A percentile compares a stretch with the other conserved stretches of the same genome.
These are phyloP conservation scores for Plasmodium ovale DNA, from an alignment of 169 alveolate genomes.

Conservation along the genomic window DNA sequence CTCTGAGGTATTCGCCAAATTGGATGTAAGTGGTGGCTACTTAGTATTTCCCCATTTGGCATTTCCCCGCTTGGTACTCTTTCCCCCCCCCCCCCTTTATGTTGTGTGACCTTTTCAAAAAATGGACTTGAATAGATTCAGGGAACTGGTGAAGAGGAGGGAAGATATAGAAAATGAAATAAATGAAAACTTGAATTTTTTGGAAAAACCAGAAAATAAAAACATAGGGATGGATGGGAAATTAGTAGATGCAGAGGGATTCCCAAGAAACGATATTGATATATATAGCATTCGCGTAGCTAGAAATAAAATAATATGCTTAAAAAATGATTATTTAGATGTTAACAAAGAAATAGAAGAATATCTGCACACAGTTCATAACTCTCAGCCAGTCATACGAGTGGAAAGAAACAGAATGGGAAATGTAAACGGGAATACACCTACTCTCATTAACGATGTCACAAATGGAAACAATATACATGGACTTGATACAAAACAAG, in stretches of 20 bases:
- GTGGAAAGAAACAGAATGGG: constrained; percentile 17
- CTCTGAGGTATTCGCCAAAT: too few relatives aligned
- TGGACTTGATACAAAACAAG: too few relatives aligned
- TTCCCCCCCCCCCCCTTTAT: too few relatives aligned
- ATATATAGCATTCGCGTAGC: constrained; percentile 82
- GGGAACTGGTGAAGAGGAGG: constrained; percentile 76
- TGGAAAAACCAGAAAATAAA: constrained; percentile 83
- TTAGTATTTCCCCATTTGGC: too few relatives aligned
- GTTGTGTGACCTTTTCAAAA: too few relatives aligned
- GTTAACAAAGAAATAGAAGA: constrained; percentile 51
- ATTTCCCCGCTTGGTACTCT: too few relatives aligned
- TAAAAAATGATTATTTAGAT: constrained; percentile 77
- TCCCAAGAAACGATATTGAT: constrained; percentile 83
- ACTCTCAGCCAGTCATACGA: constrained; percentile 43
- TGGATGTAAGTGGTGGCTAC: too few relatives aligned
- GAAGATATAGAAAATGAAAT: constrained; percentile 81
- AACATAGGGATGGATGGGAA: constrained; percentile 81
- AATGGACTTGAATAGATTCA: constrained; percentile 42
- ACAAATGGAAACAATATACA: not conserved
- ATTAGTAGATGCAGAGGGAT: constrained; percentile 81
- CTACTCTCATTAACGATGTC: too few relatives aligned
- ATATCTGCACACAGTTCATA: constrained; percentile 52
- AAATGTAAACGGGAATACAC: not conserved
- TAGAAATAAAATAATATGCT: constrained; percentile 79
- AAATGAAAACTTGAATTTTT: constrained; percentile 77